A percentile compares a stretch with the other conserved stretches of the same genome.
Evolutionary conservation across 768 basidiomycete genomes (phyloP).

Genomic region (Russula sp.): DNA sequence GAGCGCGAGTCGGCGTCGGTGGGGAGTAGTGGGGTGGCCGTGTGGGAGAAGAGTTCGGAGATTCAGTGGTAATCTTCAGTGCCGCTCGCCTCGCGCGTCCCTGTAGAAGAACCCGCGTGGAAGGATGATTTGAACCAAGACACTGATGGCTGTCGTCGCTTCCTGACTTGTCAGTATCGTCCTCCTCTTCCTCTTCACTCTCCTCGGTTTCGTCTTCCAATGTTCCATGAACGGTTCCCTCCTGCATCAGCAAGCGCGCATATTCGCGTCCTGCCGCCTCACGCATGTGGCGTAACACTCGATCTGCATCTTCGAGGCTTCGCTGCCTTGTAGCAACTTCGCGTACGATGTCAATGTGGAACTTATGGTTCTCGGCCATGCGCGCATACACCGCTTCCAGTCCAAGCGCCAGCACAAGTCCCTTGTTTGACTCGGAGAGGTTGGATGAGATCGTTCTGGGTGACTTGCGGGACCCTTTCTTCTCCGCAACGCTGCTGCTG

Average conservation of each 20-base stretch:
- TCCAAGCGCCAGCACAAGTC: constrained; percentile 29
- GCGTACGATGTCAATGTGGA: constrained; percentile 37
- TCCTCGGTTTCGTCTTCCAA: constrained; percentile 8
- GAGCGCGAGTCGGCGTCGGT: constrained; percentile 26
- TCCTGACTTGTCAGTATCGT: constrained; percentile 9
- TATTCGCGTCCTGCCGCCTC: constrained; percentile 32
- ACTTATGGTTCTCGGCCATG: constrained; percentile 44
- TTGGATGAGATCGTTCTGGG: constrained; percentile 9
- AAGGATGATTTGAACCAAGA: neutral
- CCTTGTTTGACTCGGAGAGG: constrained; percentile 22
- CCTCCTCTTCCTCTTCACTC: constrained; percentile 16
- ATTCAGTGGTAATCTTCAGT: constrained; percentile 11
- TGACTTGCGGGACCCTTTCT: neutral
- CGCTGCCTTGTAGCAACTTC: constrained; percentile 33
- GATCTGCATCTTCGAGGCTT: constrained; percentile 37
- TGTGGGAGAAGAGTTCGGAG: neutral
- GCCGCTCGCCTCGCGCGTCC: neutral
- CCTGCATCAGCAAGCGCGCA: constrained; percentile 6
- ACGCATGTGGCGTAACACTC: constrained; percentile 36
- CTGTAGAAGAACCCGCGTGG: neutral
- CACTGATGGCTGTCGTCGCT: neutral
- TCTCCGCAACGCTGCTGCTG: constrained; percentile 1
- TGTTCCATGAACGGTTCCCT: neutral
- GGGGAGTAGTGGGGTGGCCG: constrained; percentile 24
- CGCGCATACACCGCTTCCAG: constrained; percentile 31